Percentiles rank a stretch among this genome's conserved stretches.
These are phyloP conservation scores for Beta corolliflora DNA, from an alignment of 179 eudicot species.

Conservation along the genomic window DNA sequence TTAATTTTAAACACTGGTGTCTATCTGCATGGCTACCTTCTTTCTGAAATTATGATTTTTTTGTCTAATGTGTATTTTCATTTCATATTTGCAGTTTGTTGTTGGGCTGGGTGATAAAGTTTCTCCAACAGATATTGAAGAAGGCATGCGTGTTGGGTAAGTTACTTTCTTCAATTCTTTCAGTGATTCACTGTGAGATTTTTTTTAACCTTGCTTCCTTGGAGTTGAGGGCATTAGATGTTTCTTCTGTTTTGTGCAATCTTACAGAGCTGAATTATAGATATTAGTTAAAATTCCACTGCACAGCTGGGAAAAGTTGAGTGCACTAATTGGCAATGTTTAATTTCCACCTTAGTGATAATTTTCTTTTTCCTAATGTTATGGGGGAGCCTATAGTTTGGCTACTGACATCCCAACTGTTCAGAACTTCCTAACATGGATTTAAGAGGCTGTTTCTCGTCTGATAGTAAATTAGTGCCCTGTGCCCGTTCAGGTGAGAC, in stretches of 20 bases:
- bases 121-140: constrained; percentile 98
- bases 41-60: not conserved
- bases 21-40: not conserved
- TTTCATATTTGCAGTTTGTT: constrained; percentile 67
- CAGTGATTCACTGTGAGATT: not conserved
- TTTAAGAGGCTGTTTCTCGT: too few relatives aligned
- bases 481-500: too few relatives aligned
- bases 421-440: too few relatives aligned
- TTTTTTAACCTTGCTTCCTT: not conserved
- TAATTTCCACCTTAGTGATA: not conserved
- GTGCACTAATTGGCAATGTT: too few relatives aligned
- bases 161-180: constrained; percentile 28
- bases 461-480: too few relatives aligned
- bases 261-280: not conserved
- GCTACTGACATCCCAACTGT: not conserved
- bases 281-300: too few relatives aligned
- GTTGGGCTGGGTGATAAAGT: constrained; percentile 99
- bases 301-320: not conserved
- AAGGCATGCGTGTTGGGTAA: constrained; percentile 99
- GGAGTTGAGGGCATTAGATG: not conserved
- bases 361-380: not conserved
- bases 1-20: too few relatives aligned
- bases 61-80: constrained; percentile 24
- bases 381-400: not conserved
- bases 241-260: not conserved